These are phyloP conservation scores for Lodderomyces pseudojiufengensis DNA, from an alignment of 1,139 yeast genomes.

Conservation along the genomic window DNA sequence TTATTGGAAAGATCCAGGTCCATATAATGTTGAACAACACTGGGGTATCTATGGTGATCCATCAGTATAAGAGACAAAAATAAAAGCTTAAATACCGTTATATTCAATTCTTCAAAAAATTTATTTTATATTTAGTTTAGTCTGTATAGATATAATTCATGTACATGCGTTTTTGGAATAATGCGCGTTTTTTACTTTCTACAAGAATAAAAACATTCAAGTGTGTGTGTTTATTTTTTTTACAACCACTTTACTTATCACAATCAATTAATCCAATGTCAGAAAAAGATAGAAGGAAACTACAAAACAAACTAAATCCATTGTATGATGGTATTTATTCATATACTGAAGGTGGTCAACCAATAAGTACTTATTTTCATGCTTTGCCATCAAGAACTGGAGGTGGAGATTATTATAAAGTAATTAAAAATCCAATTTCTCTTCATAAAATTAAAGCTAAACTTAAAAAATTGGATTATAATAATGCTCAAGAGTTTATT, in stretches of 20 bases:
- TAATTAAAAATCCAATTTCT: constrained; percentile 41
- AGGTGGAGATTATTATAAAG: constrained; percentile 45
- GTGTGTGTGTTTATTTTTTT: too few relatives aligned
- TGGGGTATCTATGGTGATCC: constrained; percentile 59
- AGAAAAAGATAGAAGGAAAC: constrained; percentile 39
- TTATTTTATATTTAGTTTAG: too few relatives aligned
- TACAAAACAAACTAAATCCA: constrained; percentile 36
- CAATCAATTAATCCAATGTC: constrained; percentile 16
- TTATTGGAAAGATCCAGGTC: constrained; percentile 73
- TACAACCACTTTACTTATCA: too few relatives aligned
- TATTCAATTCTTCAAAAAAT: background rate
- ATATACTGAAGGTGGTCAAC: constrained; percentile 43
- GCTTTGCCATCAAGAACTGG: constrained; percentile 48
- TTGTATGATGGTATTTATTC: constrained; percentile 42
- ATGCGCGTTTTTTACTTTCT: too few relatives aligned
- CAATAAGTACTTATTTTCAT: constrained; percentile 47
- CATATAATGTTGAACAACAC: constrained; percentile 63
- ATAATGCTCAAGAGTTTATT: constrained; percentile 62
- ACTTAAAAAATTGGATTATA: constrained; percentile 51
- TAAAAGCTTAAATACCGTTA: too few relatives aligned
- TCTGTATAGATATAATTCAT: too few relatives aligned
- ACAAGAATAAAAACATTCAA: too few relatives aligned
- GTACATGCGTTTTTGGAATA: too few relatives aligned
- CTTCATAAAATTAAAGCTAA: constrained; percentile 39
- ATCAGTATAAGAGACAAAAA: constrained; percentile 5